These are phyloP conservation scores for Ceratocystis alfenasii DNA, from an alignment of 2,329 filamentous ascomycete species.

Conservation along the genomic window DNA sequence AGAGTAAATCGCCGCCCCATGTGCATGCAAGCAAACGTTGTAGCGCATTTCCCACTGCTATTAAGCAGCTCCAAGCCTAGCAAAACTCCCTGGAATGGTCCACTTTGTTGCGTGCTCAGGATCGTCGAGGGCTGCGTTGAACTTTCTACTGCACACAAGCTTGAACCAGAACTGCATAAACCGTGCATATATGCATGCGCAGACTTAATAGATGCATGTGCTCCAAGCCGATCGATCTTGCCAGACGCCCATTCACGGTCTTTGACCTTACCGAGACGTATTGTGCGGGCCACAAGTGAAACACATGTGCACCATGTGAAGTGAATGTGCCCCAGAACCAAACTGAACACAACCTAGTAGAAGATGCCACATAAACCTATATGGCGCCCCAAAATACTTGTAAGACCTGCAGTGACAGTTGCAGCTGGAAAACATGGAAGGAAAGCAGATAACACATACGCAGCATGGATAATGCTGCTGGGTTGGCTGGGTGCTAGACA, in stretches of 20 bases:
- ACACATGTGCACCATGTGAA: neutral
- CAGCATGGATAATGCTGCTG: neutral
- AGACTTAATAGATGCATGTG: neutral
- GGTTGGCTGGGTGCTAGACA: neutral
- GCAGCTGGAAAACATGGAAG: constrained; percentile 12
- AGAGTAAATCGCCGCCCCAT: neutral
- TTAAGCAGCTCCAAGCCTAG: neutral
- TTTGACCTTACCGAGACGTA: neutral
- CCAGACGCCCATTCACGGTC: neutral
- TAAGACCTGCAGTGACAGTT: constrained; percentile 15
- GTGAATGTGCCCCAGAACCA: neutral
- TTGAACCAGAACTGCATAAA: neutral
- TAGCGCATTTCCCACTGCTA: neutral
- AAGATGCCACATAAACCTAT: neutral
- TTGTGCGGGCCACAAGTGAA: constrained; percentile 3
- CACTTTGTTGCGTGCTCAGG: neutral
- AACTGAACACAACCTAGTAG: too few species aligned
- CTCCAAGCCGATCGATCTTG: neutral
- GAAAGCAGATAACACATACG: neutral
- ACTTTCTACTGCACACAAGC: neutral
- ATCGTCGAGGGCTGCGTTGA: neutral
- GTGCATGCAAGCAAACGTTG: neutral
- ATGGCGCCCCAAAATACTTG: neutral
- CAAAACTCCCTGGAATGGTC: neutral
- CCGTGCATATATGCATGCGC: constrained; percentile 3